These are phyloP conservation scores for Fraxinus xanthoxyloides DNA, from an alignment of 305 asterid species.

Conservation along the genomic window DNA sequence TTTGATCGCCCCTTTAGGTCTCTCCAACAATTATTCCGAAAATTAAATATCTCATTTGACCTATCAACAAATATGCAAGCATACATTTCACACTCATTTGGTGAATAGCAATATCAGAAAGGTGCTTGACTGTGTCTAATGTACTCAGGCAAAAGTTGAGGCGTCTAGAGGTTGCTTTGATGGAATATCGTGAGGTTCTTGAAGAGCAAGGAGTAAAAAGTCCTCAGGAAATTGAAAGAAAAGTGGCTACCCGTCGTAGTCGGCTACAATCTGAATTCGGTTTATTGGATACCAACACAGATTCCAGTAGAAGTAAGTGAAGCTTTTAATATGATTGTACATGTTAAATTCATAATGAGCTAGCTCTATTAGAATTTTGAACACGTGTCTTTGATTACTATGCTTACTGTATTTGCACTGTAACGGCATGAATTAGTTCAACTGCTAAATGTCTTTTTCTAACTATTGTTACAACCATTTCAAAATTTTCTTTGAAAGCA, in stretches of 20 bases:
- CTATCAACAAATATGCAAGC: background rate
- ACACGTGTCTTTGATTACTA: background rate
- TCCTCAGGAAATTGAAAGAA: slow-evolving; percentile 71
- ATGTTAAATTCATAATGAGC: background rate
- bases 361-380: background rate
- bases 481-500: background rate
- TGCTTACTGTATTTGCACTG: background rate
- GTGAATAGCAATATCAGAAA: background rate
- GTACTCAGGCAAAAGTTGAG: slow-evolving; percentile 72
- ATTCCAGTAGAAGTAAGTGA: slow-evolving; percentile 63
- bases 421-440: background rate
- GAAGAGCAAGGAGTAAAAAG: slow-evolving; percentile 68
- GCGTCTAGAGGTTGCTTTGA: slow-evolving; percentile 76
- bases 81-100: background rate
- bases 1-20: background rate
- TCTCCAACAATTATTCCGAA: background rate
- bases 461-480: background rate
- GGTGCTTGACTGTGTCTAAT: slow-evolving; percentile 16
- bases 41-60: background rate
- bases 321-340: slow-evolving; percentile 9
- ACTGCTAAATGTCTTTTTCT: background rate
- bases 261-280: slow-evolving; percentile 69
- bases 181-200: slow-evolving; percentile 87
- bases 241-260: slow-evolving; percentile 63
- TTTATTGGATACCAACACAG: slow-evolving; percentile 50